A percentile compares a stretch with the other conserved stretches of the same genome.
phyloP scores from a whole-genome alignment of 345 rosid genomes.

The Passiflora organensis region DNA sequence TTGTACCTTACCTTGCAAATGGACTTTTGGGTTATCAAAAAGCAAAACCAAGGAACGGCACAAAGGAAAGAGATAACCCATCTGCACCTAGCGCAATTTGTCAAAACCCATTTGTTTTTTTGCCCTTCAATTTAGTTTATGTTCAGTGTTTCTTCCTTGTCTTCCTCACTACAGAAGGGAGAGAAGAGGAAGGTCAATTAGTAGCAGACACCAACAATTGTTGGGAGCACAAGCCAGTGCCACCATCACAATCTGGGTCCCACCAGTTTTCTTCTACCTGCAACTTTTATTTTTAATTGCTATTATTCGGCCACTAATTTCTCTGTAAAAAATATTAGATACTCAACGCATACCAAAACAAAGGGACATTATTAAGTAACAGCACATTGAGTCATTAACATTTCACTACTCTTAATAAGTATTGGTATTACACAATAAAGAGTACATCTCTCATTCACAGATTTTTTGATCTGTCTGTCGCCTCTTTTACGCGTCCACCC shows the following conservation, averaged over 20 bases:
- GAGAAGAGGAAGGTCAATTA: neutral
- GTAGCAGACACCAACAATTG: constrained; percentile 3
- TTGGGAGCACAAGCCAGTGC: constrained; percentile 7
- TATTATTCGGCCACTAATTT: too few relatives aligned
- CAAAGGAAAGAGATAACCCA: too few relatives aligned
- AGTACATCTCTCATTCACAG: neutral
- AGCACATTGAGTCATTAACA: too few relatives aligned
- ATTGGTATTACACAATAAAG: too few relatives aligned
- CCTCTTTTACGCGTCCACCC: constrained; percentile 11
- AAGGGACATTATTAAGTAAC: too few relatives aligned
- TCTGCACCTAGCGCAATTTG: too few relatives aligned
- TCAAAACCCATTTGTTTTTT: neutral
- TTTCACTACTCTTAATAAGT: too few relatives aligned
- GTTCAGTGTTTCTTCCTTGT: neutral
- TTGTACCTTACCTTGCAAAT: too few relatives aligned
- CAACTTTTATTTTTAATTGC: neutral
- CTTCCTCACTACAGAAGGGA: neutral
- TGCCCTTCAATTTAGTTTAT: neutral
- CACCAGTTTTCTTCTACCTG: neutral
- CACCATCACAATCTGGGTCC: constrained; percentile 24
- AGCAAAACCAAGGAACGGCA: too few relatives aligned
- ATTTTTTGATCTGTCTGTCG: constrained; percentile 14
- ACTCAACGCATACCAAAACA: too few relatives aligned
- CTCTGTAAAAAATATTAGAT: too few relatives aligned
- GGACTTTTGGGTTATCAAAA: too few relatives aligned